Base-by-base conservation (phyloP, 306 rosid species). In the Quercus wislizeni region DNA sequence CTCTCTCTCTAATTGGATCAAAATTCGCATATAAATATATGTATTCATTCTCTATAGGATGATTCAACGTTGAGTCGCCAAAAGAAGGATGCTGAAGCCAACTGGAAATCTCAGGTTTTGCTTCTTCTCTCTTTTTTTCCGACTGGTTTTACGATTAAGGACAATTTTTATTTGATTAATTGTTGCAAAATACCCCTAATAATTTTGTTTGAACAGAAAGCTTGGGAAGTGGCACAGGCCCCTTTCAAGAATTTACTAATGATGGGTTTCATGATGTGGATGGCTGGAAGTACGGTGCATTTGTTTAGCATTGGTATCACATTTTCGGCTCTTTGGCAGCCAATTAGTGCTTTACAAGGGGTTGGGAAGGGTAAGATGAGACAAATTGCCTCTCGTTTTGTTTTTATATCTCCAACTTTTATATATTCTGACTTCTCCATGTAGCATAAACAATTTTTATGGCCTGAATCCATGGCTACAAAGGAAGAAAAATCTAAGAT, bases 191-290 rank as follows among this genome's bases (percentile, higher is more conserved):
- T 2, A 2, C 5, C 14, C 54, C 54, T 49, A 49, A 49, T 3
- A 0, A 49, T 49, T 76, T 20, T 76, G 38, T 64, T 63, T 79
- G 69, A 75, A 83, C 89, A 96, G 99, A 96, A 96, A 96, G 98
- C 99, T 74, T 96, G 99, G 99, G 99, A 96, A 87, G 96, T 96
- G 75, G 99, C 99, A 12, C 99, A 96, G 86, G 92, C 99, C 2
- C 99, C 99, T 12, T 79, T 96, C 68, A 96, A 96, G 93, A 96
- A 96, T 83, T 87, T 96, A 92, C 55, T 96, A 9, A 96, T 96
- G 99, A 96, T 96, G 99, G 99, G 97, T 7, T 96, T 93, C 82
- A 96, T 96, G 99, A 96, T 96, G 99, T 96, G 99, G 99, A 96
- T 96, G 99, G 97, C 98, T 85, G 99, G 99, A 51, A 89, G 86